Conservation (phyloP, 2,329 filamentous ascomycete genomes). For the Trichoderma afroharzianum region DNA sequence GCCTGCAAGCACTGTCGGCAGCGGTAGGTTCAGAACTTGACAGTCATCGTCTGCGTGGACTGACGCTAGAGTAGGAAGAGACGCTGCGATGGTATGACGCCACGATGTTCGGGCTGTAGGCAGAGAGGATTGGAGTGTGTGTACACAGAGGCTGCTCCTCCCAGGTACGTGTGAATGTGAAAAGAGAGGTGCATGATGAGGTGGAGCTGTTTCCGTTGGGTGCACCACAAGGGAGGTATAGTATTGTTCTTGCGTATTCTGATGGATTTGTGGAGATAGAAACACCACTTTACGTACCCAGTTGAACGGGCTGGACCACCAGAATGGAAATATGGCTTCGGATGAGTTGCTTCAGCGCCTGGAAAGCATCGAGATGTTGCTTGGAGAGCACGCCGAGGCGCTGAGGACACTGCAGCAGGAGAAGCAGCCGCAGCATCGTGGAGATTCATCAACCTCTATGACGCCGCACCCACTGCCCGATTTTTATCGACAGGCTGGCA, state of each 20-base stretch:
- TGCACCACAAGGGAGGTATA: not conserved
- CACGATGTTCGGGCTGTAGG: slow-evolving; percentile 3
- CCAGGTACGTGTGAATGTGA: not conserved
- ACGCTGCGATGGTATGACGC: slow-evolving; percentile 4
- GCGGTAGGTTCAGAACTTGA: not conserved
- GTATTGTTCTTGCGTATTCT: not conserved
- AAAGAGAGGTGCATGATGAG: not conserved
- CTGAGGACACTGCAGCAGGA: slow-evolving; percentile 4
- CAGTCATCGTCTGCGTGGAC: not conserved
- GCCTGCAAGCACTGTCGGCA: slow-evolving; percentile 15
- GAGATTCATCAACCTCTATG: not conserved
- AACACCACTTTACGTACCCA: not conserved
- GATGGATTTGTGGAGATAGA: not conserved
- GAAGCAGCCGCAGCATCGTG: not conserved
- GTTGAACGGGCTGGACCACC: not conserved
- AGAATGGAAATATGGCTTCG: not conserved
- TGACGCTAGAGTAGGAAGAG: not conserved
- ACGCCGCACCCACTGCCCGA: not conserved
- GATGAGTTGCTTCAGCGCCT: slow-evolving; percentile 10
- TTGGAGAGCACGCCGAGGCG: slow-evolving; percentile 8
- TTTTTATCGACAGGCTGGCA: not conserved
- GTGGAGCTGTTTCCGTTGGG: not conserved
- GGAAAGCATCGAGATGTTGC: slow-evolving; percentile 7
- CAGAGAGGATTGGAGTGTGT: slow-evolving; percentile 4
- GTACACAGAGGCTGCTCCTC: not conserved